These are phyloP conservation scores for Pistacia integerrima DNA, from an alignment of 345 rosid genomes.

Conservation along the genomic window DNA sequence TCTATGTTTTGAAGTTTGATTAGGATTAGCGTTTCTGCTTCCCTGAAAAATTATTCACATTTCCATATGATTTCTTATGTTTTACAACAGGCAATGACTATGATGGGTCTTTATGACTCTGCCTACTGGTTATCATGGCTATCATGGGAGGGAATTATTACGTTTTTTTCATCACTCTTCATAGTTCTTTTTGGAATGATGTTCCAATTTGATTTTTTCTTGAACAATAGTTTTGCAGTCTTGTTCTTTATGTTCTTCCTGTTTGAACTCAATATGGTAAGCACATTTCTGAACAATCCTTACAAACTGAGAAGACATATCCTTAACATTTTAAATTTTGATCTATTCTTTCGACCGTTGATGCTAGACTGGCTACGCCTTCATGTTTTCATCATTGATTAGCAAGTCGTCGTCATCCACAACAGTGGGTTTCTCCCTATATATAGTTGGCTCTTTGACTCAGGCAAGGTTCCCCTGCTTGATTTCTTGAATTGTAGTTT, in stretches of 20 bases:
- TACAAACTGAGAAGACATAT: not conserved
- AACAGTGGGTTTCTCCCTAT: slow-evolving; percentile 72
- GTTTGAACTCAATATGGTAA: slow-evolving; percentile 87
- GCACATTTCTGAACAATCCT: slow-evolving; percentile 13
- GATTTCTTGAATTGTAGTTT: slow-evolving; percentile 10
- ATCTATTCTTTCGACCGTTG: slow-evolving; percentile 19
- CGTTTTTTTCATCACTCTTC: slow-evolving; percentile 71
- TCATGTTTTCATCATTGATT: slow-evolving; percentile 82
- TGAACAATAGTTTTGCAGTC: slow-evolving; percentile 74
- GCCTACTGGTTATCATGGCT: slow-evolving; percentile 94
- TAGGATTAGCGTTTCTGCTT: not conserved
- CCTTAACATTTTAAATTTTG: slow-evolving; percentile 11
- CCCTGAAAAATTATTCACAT: not conserved
- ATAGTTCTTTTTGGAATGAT: slow-evolving; percentile 86
- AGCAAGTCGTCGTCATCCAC: slow-evolving; percentile 83
- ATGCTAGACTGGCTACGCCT: slow-evolving; percentile 75
- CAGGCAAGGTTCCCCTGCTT: slow-evolving; percentile 53
- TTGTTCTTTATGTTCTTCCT: slow-evolving; percentile 82
- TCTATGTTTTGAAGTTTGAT: slow-evolving; percentile 8
- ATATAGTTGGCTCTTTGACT: slow-evolving; percentile 74
- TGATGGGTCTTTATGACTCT: slow-evolving; percentile 90
- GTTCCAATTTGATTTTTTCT: slow-evolving; percentile 90
- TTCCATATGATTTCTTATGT: slow-evolving; percentile 7
- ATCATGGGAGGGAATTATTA: slow-evolving; percentile 73
- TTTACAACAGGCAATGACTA: slow-evolving; percentile 69